Base-by-base conservation (phyloP, 176 grass and related monocot genomes). In the Saccharum spontaneum region DNA sequence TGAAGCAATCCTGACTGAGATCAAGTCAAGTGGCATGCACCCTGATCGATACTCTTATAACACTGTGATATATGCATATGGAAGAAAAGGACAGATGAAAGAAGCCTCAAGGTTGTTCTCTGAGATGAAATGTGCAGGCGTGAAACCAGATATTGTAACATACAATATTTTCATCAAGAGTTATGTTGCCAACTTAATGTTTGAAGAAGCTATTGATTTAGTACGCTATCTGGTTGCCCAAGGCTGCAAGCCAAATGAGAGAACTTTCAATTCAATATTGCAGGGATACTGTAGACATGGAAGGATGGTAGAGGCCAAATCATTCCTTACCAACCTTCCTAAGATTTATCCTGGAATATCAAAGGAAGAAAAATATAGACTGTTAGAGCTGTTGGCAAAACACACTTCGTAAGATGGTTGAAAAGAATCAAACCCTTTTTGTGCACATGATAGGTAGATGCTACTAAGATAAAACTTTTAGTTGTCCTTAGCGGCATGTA, bases 121-220 rank as follows among this genome's bases (percentile, higher is more conserved):
- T 64, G 91, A 94, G 83, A 86, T 96, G 89, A 92, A 90, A 85
- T 43, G 36, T 86, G 94, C 91, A 37, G 90, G 90, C 39, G 83
- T 95, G 26, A 89, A 73, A 77, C 93, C 93, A 73, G 88, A 98
- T 90, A 81, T 92, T 76, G 89, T 95, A 20, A 95, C 97, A 9
- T 98, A 98, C 80, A 98, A 98, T 90, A 92, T 83, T 28, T 98
- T 98, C 85, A 85, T 98, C 78, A 87, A 90, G 60, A 92, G 97
- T 72, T 98, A 98, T 89, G 87, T 92, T 2, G 73, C 88, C 33
- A 94, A 89, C 59, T 82, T 86, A 23, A 92, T 98, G 97, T 94
- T 94, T 86, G 86, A 80, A 18, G 97, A 95, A 80, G 93, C 91
- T 76, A 87, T 92, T 82, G 93, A 98, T 85, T 80, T 95, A 48